A percentile compares a stretch with the other conserved stretches of the same genome.
Evolutionary conservation across 2,329 filamentous ascomycete genomes (phyloP).

Genomic region (Biscogniauxia mediterranea): DNA sequence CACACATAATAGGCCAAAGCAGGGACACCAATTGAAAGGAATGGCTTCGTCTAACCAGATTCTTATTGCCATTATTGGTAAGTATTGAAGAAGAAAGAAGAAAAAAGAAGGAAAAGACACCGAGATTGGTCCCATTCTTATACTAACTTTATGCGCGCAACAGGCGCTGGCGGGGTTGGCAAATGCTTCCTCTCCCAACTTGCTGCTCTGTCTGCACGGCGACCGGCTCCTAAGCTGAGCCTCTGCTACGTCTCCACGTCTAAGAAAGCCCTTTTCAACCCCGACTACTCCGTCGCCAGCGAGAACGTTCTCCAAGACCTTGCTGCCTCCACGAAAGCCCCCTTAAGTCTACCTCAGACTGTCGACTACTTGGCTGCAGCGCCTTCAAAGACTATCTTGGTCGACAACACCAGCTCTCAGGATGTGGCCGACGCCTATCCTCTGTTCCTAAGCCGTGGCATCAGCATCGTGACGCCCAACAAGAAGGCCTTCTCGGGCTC

Average conservation of each 20-base stretch:
- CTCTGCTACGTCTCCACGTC: constrained; percentile 86
- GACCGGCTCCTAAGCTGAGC: constrained; percentile 66
- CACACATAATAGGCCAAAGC: constrained; percentile 10
- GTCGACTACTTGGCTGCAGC: constrained; percentile 75
- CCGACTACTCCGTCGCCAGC: constrained; percentile 68
- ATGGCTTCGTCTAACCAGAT: constrained; percentile 49
- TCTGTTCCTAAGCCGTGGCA: constrained; percentile 72
- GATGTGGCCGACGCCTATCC: constrained; percentile 83
- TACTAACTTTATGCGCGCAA: constrained; percentile 13
- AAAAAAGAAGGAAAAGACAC: too few relatives aligned
- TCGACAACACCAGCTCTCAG: constrained; percentile 95
- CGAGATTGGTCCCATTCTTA: too few relatives aligned
- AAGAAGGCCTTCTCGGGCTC: constrained; percentile 95
- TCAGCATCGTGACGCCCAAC: constrained; percentile 94
- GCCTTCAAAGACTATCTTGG: constrained; percentile 75
- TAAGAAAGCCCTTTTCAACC: constrained; percentile 75
- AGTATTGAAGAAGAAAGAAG: constrained; percentile 1
- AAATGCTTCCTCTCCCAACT: constrained; percentile 88
- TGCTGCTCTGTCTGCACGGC: constrained; percentile 61
- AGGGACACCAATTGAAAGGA: constrained; percentile 8
- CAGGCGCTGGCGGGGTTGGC: constrained; percentile 90
- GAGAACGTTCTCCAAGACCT: constrained; percentile 62
- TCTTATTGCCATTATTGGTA: constrained; percentile 50
- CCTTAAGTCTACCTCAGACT: constrained; percentile 67
- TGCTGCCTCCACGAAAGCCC: constrained; percentile 59